Evolutionary conservation across 495 filamentous ascomycete species (phyloP).

Genomic region (Penicillium coffeae): DNA sequence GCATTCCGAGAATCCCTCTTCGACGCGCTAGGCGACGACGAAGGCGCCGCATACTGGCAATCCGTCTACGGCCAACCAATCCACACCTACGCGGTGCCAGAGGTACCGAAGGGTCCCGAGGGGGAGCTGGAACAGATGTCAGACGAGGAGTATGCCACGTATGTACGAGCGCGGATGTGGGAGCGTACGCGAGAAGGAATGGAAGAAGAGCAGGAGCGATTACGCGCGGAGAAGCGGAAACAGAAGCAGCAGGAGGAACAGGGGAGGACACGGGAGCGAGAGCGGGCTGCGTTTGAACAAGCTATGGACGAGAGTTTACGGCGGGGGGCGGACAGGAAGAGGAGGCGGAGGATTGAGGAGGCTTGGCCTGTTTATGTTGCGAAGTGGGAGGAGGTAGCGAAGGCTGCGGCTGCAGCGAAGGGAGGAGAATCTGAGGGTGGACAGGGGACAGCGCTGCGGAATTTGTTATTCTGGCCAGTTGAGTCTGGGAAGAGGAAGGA

Average conservation of each 20-base stretch:
- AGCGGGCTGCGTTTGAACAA: slow-evolving; percentile 34
- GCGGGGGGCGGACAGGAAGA: slow-evolving; percentile 46
- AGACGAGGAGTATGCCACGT: slow-evolving; percentile 84
- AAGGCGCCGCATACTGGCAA: slow-evolving; percentile 94
- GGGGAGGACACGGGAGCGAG: slow-evolving; percentile 19
- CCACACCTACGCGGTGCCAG: slow-evolving; percentile 54
- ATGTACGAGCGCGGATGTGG: slow-evolving; percentile 88
- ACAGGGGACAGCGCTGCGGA: slow-evolving; percentile 16
- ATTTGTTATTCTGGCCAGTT: slow-evolving; percentile 75
- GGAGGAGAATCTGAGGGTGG: not conserved
- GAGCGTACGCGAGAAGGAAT: slow-evolving; percentile 73
- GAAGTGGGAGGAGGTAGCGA: slow-evolving; percentile 59
- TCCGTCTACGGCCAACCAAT: slow-evolving; percentile 92
- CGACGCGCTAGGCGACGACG: slow-evolving; percentile 97
- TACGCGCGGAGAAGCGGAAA: slow-evolving; percentile 53
- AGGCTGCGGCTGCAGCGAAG: slow-evolving; percentile 1
- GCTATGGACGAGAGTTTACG: slow-evolving; percentile 51
- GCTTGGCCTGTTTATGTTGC: slow-evolving; percentile 62
- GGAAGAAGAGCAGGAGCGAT: slow-evolving; percentile 58
- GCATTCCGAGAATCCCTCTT: slow-evolving; percentile 96
- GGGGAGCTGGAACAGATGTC: slow-evolving; percentile 79
- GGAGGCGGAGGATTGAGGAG: slow-evolving; percentile 45
- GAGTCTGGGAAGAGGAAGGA: slow-evolving; percentile 57
- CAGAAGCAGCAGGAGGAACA: slow-evolving; percentile 12
- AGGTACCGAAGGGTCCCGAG: slow-evolving; percentile 30